Evolutionary conservation across 345 rosid genomes (phyloP).

Genomic region (Eucalyptus paniculata): DNA sequence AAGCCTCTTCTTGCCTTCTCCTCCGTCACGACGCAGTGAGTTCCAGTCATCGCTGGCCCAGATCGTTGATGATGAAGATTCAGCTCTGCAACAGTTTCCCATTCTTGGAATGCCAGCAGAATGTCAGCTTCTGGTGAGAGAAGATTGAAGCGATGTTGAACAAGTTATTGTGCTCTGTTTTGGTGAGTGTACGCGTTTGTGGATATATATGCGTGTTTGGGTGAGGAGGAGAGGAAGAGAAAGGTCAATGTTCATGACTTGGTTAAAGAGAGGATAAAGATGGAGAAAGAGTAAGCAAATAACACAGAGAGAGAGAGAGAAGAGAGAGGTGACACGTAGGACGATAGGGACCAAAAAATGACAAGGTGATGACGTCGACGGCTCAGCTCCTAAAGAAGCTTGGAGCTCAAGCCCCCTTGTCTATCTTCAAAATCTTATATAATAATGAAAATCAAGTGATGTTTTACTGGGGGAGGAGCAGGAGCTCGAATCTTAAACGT

Average conservation of each 20-base stretch:
- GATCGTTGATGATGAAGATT: neutral
- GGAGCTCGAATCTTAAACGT: no score
- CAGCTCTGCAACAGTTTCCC: slow-evolving; percentile 29
- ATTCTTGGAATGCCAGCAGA: neutral
- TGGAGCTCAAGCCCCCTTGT: neutral
- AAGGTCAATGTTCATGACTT: no score
- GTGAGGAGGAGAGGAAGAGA: neutral
- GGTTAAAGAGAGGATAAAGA: neutral
- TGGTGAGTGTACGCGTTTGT: neutral
- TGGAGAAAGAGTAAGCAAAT: neutral
- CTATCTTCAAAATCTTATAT: neutral
- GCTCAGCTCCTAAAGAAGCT: neutral
- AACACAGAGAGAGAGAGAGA: no score
- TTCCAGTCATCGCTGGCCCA: slow-evolving; percentile 30
- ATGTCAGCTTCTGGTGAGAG: neutral
- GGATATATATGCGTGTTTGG: neutral
- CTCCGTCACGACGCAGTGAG: neutral
- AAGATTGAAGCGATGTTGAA: neutral
- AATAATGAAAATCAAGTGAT: no score
- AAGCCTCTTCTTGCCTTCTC: neutral
- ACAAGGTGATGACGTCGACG: neutral
- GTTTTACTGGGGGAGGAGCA: no score
- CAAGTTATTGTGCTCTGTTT: neutral
- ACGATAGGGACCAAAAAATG: neutral
- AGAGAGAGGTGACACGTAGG: neutral